Evolutionary conservation across 2,329 filamentous ascomycete species (phyloP).

Genomic region (Hypoxylon sp.): DNA sequence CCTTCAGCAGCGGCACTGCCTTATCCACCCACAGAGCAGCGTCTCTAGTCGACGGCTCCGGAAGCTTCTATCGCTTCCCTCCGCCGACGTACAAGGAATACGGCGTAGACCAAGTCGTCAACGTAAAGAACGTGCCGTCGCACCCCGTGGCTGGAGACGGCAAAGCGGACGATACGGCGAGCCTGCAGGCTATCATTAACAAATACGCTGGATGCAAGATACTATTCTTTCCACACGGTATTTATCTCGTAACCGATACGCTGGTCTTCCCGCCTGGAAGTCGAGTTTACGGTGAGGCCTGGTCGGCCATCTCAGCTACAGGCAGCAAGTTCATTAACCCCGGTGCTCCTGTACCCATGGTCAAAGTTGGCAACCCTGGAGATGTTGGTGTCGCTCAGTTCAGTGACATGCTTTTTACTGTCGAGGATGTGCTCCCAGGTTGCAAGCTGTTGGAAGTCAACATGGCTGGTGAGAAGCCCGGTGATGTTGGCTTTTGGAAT

Average conservation of each 20-base stretch:
- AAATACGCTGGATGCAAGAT: slow-evolving; percentile 56
- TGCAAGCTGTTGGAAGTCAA: slow-evolving; percentile 64
- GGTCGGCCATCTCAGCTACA: slow-evolving; percentile 65
- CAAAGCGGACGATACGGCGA: slow-evolving; percentile 54
- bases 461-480: slow-evolving; percentile 61
- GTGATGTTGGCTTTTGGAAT: slow-evolving; percentile 67
- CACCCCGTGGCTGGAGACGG: slow-evolving; percentile 61
- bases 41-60: slow-evolving; percentile 51
- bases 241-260: slow-evolving; percentile 63
- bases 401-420: slow-evolving; percentile 67
- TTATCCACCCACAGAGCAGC: slow-evolving; percentile 53
- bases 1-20: slow-evolving; percentile 49
- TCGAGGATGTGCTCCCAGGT: slow-evolving; percentile 61
- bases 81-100: slow-evolving; percentile 62
- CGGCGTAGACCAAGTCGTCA: slow-evolving; percentile 59
- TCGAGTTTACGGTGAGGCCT: slow-evolving; percentile 69
- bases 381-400: slow-evolving; percentile 67
- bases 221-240: slow-evolving; percentile 60
- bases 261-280: slow-evolving; percentile 64
- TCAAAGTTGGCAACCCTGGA: slow-evolving; percentile 63
- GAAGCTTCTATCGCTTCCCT: slow-evolving; percentile 58
- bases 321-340: slow-evolving; percentile 63
- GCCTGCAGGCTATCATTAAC: slow-evolving; percentile 53
- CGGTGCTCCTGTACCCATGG: slow-evolving; percentile 30
- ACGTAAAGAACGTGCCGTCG: slow-evolving; percentile 61